Evolutionary conservation across 176 grass and related monocot species (phyloP).

Genomic region (Phragmites australis): DNA sequence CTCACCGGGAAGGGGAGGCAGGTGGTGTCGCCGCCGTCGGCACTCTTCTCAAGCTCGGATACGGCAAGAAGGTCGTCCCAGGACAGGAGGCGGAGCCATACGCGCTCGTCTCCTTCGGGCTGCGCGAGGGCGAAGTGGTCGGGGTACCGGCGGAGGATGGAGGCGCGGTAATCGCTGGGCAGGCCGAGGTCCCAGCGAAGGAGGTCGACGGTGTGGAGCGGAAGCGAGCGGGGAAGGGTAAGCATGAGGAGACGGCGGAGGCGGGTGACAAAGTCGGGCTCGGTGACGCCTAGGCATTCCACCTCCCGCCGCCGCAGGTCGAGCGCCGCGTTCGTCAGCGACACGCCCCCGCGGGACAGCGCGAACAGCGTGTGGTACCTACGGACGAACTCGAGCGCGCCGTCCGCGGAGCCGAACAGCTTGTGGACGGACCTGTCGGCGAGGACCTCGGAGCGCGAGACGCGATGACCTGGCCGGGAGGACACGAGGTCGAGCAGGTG

Average conservation of each 20-base stretch:
- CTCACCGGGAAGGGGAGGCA: conserved; percentile 71
- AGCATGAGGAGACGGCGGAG: conserved; percentile 75
- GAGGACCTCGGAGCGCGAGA: conserved; percentile 43
- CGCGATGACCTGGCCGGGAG: conserved; percentile 32
- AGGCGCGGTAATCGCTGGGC: conserved; percentile 53
- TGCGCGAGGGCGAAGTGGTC: conserved; percentile 54
- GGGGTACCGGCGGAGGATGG: conserved; percentile 52
- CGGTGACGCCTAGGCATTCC: conserved; percentile 36
- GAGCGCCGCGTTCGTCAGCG: conserved; percentile 51
- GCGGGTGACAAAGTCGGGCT: conserved; percentile 52
- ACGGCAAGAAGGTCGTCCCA: conserved; percentile 66
- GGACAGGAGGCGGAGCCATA: conserved; percentile 74
- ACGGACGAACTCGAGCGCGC: conserved; percentile 45
- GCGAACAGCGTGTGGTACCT: conserved; percentile 56
- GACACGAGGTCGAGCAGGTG: conserved; percentile 78
- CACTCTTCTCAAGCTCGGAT: conserved; percentile 61
- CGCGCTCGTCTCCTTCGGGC: conserved; percentile 62
- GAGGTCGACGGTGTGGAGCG: conserved; percentile 73
- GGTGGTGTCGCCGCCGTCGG: background rate
- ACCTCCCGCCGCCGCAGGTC: conserved; percentile 51
- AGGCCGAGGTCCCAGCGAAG: conserved; percentile 83
- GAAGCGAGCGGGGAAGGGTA: conserved; percentile 47
- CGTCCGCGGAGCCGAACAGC: conserved; percentile 21
- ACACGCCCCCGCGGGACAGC: conserved; percentile 30
- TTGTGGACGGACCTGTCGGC: conserved; percentile 34